Evolutionary conservation across 179 eudicot genomes (phyloP).

Genomic region (Silene coronaria): DNA sequence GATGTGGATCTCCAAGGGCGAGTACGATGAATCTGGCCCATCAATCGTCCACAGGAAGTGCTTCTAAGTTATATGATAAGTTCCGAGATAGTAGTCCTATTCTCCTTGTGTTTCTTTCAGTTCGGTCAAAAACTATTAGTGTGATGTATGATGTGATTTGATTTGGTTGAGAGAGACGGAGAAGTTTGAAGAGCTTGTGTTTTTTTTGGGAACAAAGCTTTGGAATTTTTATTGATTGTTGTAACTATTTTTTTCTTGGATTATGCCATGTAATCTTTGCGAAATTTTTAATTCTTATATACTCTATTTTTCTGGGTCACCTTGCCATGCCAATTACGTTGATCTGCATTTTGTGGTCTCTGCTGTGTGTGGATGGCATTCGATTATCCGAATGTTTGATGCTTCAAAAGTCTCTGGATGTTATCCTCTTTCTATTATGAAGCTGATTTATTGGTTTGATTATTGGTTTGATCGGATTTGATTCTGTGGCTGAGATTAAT

Average conservation of each 20-base stretch:
- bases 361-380: conserved; percentile 14
- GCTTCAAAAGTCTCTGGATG: background rate
- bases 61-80: conserved; percentile 33
- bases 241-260: conserved; percentile 33
- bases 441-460: background rate
- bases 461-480: background rate
- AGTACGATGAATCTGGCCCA: conserved; percentile 37
- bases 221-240: conserved; percentile 35
- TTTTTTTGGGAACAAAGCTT: conserved; percentile 27
- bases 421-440: background rate
- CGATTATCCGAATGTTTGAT: background rate
- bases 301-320: conserved; percentile 31
- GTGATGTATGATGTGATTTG: conserved; percentile 33
- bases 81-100: conserved; percentile 30
- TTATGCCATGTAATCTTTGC: conserved; percentile 32
- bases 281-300: conserved; percentile 23
- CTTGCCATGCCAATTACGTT: background rate
- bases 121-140: conserved; percentile 32
- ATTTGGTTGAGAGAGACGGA: conserved; percentile 37
- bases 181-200: conserved; percentile 33
- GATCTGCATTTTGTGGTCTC: background rate
- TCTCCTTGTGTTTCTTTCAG: conserved; percentile 30
- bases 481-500: background rate
- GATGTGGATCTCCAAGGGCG: conserved; percentile 44
- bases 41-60: conserved; percentile 40